Base-by-base conservation (phyloP, 345 rosid genomes). In the Cardamine resedifolia region DNA sequence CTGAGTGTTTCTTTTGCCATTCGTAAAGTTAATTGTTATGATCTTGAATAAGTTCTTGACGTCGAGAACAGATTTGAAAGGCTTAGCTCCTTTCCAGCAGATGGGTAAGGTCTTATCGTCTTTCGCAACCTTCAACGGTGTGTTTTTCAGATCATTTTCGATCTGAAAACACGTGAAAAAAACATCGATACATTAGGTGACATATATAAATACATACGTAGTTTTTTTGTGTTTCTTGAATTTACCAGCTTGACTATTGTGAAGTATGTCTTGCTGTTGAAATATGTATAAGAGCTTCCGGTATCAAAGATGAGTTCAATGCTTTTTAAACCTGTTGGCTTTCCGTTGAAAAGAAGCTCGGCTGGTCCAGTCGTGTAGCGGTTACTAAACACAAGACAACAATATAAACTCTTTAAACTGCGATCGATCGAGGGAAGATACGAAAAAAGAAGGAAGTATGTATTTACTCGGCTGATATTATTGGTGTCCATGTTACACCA, bases 211-310 rank as follows among this genome's bases (percentile, higher is more conserved):
- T 14, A n/a, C n/a, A n/a, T n/a, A n/a, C n/a, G n/a, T n/a, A n/a
- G 10, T 7, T 3, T 38, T 12, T 12, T 28, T 4, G 20, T 62
- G 43, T 43, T 58, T 47, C 2, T 49, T 64, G 38, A 20, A 2
- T 83, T 68, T 65, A 93, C 96, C 93, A 85, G 69, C 74, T 82
- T 72, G 15, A 87, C 66, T 15, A 72, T 31, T 15, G 73, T 66
- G 71, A 78, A 43, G 58, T 93, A 93, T 48, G 85, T 81, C 31
- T 49, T 76, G 51, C 71, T 77, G 80, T 51, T 80, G 77, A 93
- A 86, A 73, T 93, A 93, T 26, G 88, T 82, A 78, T 90, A 93
- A 6, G 98, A 87, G 81, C 92, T 87, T 58, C 98, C 98, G 0
- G 92, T 84, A 72, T 93, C 98, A 39, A 90, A 88, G 19, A 87